Evolutionary conservation across 495 filamentous ascomycete species (phyloP).

Genomic region (Trichoderma reesei): DNA sequence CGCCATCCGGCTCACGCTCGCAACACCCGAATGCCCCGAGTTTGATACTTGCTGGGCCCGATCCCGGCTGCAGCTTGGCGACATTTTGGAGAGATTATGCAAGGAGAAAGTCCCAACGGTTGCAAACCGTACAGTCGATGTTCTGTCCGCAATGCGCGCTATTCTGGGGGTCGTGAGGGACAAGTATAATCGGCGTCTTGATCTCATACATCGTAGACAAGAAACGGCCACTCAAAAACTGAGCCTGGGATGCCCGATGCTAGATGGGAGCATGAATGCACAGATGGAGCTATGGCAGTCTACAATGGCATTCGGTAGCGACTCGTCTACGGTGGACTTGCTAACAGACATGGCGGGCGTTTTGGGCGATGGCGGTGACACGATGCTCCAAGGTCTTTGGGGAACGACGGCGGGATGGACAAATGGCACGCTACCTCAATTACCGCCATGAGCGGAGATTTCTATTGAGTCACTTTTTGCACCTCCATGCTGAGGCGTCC

Average conservation of each 20-base stretch:
- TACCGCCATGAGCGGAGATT: neutral
- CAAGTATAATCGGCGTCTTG: conserved; percentile 28
- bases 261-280: conserved; percentile 34
- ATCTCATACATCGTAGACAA: neutral
- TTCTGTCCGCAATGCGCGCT: conserved; percentile 27
- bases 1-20: conserved; percentile 32
- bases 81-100: conserved; percentile 23
- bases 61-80: conserved; percentile 21
- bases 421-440: neutral
- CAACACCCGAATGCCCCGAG: conserved; percentile 23
- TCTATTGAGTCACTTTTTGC: too few relatives aligned
- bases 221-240: neutral
- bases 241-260: conserved; percentile 30
- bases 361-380: neutral
- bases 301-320: conserved; percentile 2
- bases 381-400: conserved; percentile 24
- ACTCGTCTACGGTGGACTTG: too few relatives aligned
- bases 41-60: conserved; percentile 30
- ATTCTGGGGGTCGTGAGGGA: conserved; percentile 28
- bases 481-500: too few relatives aligned
- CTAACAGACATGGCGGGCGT: neutral
- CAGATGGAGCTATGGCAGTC: conserved; percentile 32
- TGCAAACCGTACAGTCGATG: conserved; percentile 20
- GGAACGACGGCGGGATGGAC: conserved; percentile 28
- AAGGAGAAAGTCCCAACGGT: conserved; percentile 7